Percentiles rank a stretch among this genome's conserved stretches.
phyloP scores from a whole-genome alignment of 2,329 filamentous ascomycete genomes.

The Epichloe gansuensis region DNA sequence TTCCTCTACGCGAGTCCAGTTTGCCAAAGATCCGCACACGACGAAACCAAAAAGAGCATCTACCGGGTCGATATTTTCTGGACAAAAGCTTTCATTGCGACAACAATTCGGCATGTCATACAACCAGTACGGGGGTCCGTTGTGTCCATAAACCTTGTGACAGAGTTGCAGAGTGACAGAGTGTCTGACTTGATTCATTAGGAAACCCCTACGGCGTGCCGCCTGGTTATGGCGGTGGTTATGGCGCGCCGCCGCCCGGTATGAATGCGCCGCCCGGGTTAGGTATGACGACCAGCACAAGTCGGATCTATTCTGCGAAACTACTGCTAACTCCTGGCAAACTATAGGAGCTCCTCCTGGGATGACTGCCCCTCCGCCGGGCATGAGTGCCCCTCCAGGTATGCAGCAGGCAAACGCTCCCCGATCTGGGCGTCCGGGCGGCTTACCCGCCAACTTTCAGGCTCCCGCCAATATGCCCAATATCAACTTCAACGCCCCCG shows the following conservation, averaged over 20 bases:
- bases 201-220: slow-evolving; percentile 58
- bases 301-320: neutral
- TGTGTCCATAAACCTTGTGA: neutral
- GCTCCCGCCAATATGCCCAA: slow-evolving; percentile 85
- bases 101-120: slow-evolving; percentile 35
- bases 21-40: neutral
- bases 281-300: slow-evolving; percentile 42
- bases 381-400: slow-evolving; percentile 69
- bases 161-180: neutral
- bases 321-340: neutral
- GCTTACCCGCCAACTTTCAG: slow-evolving; percentile 74
- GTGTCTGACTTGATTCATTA: neutral
- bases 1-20: neutral
- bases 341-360: slow-evolving; percentile 59
- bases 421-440: slow-evolving; percentile 67
- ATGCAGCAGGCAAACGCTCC: slow-evolving; percentile 62
- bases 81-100: neutral
- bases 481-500: slow-evolving; percentile 95
- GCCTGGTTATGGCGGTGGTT: slow-evolving; percentile 54
- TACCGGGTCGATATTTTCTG: neutral
- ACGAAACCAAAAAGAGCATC: neutral
- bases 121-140: slow-evolving; percentile 46
- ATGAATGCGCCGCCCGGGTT: slow-evolving; percentile 72
- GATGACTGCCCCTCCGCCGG: slow-evolving; percentile 65
- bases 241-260: slow-evolving; percentile 49